phyloP scores from a whole-genome alignment of 208 protist species.

The Entamoeba dispar region DNA sequence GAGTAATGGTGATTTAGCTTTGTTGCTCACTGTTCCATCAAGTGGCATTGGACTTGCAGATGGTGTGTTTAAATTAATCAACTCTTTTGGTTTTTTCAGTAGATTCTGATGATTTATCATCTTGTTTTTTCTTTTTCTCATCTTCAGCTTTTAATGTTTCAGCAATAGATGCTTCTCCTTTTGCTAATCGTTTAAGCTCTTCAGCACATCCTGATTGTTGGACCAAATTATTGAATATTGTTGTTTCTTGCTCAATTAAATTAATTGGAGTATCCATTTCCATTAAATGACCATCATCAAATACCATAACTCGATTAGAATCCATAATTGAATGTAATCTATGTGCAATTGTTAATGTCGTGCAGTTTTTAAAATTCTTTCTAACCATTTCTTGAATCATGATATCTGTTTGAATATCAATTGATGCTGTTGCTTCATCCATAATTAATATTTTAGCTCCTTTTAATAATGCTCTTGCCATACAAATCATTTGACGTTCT shows the following conservation, averaged over 20 bases:
- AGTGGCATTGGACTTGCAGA: too few relatives aligned
- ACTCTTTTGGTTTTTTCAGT: too few relatives aligned
- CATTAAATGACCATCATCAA: conserved; percentile 10
- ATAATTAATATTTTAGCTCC: conserved; percentile 6
- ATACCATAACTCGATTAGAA: conserved; percentile 52
- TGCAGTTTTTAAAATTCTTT: not conserved
- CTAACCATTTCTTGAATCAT: conserved; percentile 12
- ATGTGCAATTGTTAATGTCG: conserved; percentile 23
- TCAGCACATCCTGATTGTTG: not conserved
- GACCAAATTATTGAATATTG: not conserved
- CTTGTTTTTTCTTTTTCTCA: not conserved
- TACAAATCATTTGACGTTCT: conserved; percentile 22
- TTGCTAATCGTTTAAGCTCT: not conserved
- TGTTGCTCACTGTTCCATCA: too few relatives aligned
- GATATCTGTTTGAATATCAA: conserved; percentile 14
- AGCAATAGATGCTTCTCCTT: not conserved
- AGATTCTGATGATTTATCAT: not conserved
- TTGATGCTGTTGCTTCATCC: conserved; percentile 17
- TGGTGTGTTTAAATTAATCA: too few relatives aligned
- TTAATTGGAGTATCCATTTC: conserved; percentile 14
- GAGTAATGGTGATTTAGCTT: too few relatives aligned
- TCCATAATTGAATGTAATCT: conserved; percentile 27
- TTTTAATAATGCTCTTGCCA: conserved; percentile 14
- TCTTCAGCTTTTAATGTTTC: not conserved
- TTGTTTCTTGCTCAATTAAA: not conserved